Conservation (phyloP, 2,329 filamentous ascomycete genomes). For the Sclerotinia subarctica region DNA sequence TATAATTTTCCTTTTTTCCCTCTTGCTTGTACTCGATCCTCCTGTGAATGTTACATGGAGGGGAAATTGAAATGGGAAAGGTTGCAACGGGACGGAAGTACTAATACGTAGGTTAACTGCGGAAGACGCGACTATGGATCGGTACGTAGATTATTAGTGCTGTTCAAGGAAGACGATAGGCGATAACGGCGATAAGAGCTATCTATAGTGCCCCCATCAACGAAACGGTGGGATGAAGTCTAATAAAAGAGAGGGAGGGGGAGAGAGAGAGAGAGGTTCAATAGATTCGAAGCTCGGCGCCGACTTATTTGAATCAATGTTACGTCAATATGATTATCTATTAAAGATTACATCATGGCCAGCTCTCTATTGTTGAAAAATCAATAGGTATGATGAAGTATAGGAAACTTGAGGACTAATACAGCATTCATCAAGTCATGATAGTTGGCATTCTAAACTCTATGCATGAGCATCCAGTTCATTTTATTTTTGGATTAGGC, state of each 20-base stretch:
- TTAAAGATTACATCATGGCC: no score
- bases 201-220: not conserved
- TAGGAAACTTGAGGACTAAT: not conserved
- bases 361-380: no score
- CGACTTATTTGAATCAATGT: no score
- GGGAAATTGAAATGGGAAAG: not conserved
- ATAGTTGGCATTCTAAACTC: constrained; percentile 8
- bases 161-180: constrained; percentile 1
- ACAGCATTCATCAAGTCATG: not conserved
- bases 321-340: no score
- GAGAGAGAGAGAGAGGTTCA: no score
- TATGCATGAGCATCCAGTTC: constrained; percentile 6
- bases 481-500: not conserved
- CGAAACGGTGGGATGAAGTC: no score
- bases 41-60: constrained; percentile 11
- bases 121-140: not conserved
- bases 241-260: no score
- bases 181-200: constrained; percentile 12
- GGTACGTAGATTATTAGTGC: not conserved
- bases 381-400: no score
- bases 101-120: not conserved
- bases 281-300: no score
- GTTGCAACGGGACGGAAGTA: not conserved
- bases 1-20: not conserved
- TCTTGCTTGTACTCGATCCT: not conserved